Evolutionary conservation across 1,284 basidiomycete species (phyloP).

Genomic region (Binderoboletus segoi): DNA sequence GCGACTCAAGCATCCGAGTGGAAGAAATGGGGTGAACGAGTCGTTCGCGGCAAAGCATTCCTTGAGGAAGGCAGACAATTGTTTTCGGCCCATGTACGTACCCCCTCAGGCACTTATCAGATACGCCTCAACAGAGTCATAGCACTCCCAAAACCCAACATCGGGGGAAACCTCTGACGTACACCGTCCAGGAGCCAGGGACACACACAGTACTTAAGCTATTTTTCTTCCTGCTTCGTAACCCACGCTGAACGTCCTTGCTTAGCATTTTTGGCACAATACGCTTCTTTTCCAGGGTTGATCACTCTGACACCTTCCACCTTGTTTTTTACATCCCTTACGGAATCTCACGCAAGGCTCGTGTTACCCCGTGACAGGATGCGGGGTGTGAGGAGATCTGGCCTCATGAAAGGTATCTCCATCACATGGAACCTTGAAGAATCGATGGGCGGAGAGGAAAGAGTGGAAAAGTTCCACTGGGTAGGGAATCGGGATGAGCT

Average conservation of each 20-base stretch:
- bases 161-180: neutral
- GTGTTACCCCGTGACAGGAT: slow-evolving; percentile 49
- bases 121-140: slow-evolving; percentile 5
- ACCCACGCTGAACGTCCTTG: neutral
- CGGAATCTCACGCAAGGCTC: slow-evolving; percentile 48
- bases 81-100: slow-evolving; percentile 40
- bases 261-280: slow-evolving; percentile 64
- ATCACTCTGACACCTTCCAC: slow-evolving; percentile 54
- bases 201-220: slow-evolving; percentile 47
- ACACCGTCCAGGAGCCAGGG: slow-evolving; percentile 14
- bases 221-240: slow-evolving; percentile 1
- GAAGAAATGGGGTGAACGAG: slow-evolving; percentile 56
- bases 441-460: slow-evolving; percentile 34
- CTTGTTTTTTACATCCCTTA: slow-evolving; percentile 58
- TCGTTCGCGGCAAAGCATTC: slow-evolving; percentile 48
- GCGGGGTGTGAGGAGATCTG: slow-evolving; percentile 59
- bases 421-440: slow-evolving; percentile 45
- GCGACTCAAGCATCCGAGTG: slow-evolving; percentile 32
- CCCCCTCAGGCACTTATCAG: neutral
- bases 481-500: slow-evolving; percentile 64
- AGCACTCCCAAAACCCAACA: slow-evolving; percentile 9
- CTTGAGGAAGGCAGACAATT: slow-evolving; percentile 45
- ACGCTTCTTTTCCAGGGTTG: slow-evolving; percentile 54
- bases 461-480: slow-evolving; percentile 60
- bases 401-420: slow-evolving; percentile 54